Conservation (phyloP, 2,329 filamentous ascomycete genomes). For the Colletotrichum sp. region DNA sequence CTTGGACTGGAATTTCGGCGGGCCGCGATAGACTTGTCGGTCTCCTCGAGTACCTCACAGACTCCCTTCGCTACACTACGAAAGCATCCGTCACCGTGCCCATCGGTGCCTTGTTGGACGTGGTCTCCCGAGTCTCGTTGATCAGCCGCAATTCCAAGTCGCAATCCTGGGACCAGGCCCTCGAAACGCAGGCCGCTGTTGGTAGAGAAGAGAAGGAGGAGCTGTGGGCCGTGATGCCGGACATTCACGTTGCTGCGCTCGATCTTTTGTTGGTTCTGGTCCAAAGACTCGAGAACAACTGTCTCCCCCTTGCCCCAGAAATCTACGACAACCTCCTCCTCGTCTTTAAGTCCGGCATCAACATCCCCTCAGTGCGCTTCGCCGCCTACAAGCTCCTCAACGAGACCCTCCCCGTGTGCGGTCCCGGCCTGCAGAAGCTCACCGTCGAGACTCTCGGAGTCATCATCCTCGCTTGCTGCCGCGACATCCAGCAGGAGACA, state of each 20-base stretch:
- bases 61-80: constrained; percentile 68
- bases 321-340: constrained; percentile 75
- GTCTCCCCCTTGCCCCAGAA: constrained; percentile 64
- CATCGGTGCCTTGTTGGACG: constrained; percentile 69
- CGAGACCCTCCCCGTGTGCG: constrained; percentile 64
- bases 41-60: constrained; percentile 68
- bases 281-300: constrained; percentile 60
- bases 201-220: constrained; percentile 82
- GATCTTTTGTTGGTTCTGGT: constrained; percentile 63
- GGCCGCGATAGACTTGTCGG: constrained; percentile 73
- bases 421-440: constrained; percentile 69
- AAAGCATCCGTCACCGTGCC: constrained; percentile 70
- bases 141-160: constrained; percentile 59
- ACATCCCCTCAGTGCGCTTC: constrained; percentile 58
- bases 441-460: constrained; percentile 66
- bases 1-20: constrained; percentile 77
- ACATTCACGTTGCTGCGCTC: constrained; percentile 75
- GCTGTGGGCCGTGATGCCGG: constrained; percentile 75
- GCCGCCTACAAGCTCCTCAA: constrained; percentile 65
- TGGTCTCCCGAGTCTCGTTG: constrained; percentile 72
- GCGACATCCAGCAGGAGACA: constrained; percentile 68
- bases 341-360: constrained; percentile 67
- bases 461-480: constrained; percentile 72
- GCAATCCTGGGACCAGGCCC: constrained; percentile 51
- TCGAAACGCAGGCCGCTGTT: constrained; percentile 75